These are phyloP conservation scores for Mimosa bimucronata DNA, from an alignment of 306 rosid species.

Conservation along the genomic window DNA sequence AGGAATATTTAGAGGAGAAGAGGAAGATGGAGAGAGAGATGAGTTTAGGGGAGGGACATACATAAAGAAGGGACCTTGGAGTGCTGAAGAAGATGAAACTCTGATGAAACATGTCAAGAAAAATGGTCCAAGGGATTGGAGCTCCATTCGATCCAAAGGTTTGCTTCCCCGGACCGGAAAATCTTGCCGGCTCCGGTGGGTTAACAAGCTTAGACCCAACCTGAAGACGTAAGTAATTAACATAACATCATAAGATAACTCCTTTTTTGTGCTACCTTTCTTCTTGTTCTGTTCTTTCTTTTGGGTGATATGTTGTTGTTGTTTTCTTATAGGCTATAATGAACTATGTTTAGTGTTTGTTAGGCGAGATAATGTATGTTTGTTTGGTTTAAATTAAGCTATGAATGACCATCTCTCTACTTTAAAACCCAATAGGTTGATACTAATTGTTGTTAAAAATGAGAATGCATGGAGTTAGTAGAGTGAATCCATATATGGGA, in stretches of 20 bases:
- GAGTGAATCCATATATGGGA: neutral
- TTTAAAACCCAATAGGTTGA: too few relatives aligned
- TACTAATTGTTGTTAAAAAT: too few relatives aligned
- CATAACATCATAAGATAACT: neutral
- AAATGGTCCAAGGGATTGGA: slow-evolving; percentile 68
- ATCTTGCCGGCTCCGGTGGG: slow-evolving; percentile 72
- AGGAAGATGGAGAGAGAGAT: slow-evolving; percentile 41
- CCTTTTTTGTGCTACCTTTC: neutral
- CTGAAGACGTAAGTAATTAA: slow-evolving; percentile 56
- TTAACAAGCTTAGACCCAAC: slow-evolving; percentile 65
- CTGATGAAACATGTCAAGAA: slow-evolving; percentile 49
- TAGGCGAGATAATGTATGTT: neutral
- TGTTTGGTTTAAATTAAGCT: neutral
- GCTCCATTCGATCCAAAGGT: slow-evolving; percentile 77
- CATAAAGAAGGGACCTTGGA: slow-evolving; percentile 70
- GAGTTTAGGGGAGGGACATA: slow-evolving; percentile 26
- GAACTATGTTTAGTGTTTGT: neutral
- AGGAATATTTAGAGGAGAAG: neutral
- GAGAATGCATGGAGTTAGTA: neutral
- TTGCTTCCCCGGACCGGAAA: slow-evolving; percentile 58
- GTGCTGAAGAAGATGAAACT: slow-evolving; percentile 66
- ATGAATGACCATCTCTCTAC: neutral
- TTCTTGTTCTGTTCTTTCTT: neutral
- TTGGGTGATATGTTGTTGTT: neutral
- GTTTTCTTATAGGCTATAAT: neutral